Evolutionary conservation across 805 yeast species (phyloP).

Genomic region (Starmerella sirachaensis): DNA sequence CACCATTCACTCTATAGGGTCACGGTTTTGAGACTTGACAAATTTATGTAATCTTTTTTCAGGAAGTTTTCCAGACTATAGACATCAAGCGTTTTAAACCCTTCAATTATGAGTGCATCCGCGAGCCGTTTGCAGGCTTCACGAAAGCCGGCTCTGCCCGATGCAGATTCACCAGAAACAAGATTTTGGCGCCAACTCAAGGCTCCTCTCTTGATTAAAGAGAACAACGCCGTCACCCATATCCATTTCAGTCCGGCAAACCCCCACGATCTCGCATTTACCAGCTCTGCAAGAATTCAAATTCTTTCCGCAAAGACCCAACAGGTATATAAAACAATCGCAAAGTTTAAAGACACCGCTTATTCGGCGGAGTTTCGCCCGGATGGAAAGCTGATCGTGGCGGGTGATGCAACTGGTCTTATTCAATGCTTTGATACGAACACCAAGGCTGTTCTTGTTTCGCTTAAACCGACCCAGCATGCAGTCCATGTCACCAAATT

Average conservation of each 20-base stretch:
- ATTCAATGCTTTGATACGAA: conserved; percentile 82
- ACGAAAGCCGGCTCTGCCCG: conserved; percentile 21
- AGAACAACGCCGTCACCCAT: conserved; percentile 82
- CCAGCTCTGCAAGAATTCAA: conserved; percentile 84
- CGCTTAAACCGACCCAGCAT: conserved; percentile 70
- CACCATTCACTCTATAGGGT: neutral
- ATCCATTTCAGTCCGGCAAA: conserved; percentile 73
- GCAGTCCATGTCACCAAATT: conserved; percentile 92
- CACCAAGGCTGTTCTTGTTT: conserved; percentile 66
- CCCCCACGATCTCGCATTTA: conserved; percentile 84
- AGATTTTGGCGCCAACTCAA: conserved; percentile 84
- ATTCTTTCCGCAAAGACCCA: conserved; percentile 88
- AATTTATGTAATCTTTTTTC: conserved; percentile 7
- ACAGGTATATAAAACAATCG: conserved; percentile 74
- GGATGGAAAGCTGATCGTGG: conserved; percentile 84
- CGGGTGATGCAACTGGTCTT: conserved; percentile 90
- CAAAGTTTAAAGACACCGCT: conserved; percentile 82
- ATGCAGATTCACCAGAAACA: conserved; percentile 43
- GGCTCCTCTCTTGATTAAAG: conserved; percentile 81
- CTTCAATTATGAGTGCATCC: conserved; percentile 26
- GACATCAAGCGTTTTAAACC: neutral
- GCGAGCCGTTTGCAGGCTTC: conserved; percentile 16
- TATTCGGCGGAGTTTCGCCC: conserved; percentile 81
- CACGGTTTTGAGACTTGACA: neutral
- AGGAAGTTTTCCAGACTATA: neutral